Evolutionary conservation across 2,329 filamentous ascomycete species (phyloP).

Genomic region (Penicillium sp.): DNA sequence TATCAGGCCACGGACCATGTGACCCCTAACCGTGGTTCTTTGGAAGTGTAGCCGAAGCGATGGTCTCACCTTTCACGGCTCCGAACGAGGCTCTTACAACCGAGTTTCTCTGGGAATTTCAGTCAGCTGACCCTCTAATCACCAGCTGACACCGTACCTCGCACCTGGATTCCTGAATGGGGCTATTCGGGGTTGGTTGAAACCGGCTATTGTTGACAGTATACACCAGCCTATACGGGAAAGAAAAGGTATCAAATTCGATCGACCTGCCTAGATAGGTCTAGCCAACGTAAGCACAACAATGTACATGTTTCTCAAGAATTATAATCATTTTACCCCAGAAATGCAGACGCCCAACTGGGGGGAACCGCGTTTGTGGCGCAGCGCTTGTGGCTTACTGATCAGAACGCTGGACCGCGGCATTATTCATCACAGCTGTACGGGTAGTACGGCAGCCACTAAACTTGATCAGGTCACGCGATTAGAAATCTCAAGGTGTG

Average conservation of each 20-base stretch:
- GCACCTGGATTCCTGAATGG: not conserved
- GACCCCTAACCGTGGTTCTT: not conserved
- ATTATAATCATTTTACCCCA: constrained; percentile 4
- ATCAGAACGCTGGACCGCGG: not conserved
- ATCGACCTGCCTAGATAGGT: constrained; percentile 1
- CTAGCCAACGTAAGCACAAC: not conserved
- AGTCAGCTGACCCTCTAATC: not conserved
- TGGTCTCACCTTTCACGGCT: not conserved
- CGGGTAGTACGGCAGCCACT: not conserved
- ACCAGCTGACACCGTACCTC: constrained; percentile 1
- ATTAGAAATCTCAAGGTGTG: constrained; percentile 17
- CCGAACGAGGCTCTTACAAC: not conserved
- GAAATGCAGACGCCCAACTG: constrained; percentile 6
- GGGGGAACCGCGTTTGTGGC: constrained; percentile 6
- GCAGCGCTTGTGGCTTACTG: constrained; percentile 8
- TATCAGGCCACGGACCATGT: not conserved
- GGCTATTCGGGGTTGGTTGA: not conserved
- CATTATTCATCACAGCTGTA: not conserved
- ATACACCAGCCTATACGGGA: not conserved
- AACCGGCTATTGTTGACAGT: not conserved
- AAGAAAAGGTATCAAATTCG: not conserved
- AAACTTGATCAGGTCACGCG: constrained; percentile 2
- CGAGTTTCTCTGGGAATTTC: not conserved
- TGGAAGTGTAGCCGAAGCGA: constrained; percentile 1
- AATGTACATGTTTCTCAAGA: not conserved